These are phyloP conservation scores for Xerocomellus dryophilus DNA, from an alignment of 768 basidiomycete species.

Conservation along the genomic window DNA sequence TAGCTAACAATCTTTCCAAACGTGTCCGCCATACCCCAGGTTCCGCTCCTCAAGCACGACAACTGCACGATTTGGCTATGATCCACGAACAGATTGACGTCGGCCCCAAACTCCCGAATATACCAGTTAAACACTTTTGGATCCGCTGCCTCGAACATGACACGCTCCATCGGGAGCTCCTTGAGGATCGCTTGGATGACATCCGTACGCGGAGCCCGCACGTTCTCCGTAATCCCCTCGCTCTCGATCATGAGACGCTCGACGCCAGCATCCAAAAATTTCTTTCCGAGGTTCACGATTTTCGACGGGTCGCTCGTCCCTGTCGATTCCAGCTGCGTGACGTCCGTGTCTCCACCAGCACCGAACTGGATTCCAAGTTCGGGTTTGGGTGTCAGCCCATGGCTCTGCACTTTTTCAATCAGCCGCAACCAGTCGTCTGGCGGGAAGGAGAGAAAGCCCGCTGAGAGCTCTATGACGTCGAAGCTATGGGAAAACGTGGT, in stretches of 20 bases:
- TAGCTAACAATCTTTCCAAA: constrained; percentile 45
- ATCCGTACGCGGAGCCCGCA: constrained; percentile 40
- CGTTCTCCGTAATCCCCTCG: constrained; percentile 48
- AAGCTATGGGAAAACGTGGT: constrained; percentile 26
- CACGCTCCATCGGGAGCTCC: constrained; percentile 39
- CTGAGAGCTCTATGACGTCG: constrained; percentile 45
- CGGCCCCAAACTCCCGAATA: constrained; percentile 43
- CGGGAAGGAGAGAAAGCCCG: constrained; percentile 46
- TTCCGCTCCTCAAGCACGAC: constrained; percentile 42
- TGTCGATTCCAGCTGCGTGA: constrained; percentile 37
- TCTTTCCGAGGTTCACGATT: constrained; percentile 39
- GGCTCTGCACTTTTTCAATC: constrained; percentile 37
- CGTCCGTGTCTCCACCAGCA: constrained; percentile 41
- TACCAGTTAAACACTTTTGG: constrained; percentile 45
- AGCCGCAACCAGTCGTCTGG: constrained; percentile 42
- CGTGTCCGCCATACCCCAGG: constrained; percentile 45
- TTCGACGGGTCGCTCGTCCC: constrained; percentile 29
- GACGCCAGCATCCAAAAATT: constrained; percentile 41
- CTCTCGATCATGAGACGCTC: constrained; percentile 48
- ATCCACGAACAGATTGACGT: constrained; percentile 43
- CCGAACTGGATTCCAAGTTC: constrained; percentile 47
- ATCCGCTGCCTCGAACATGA: constrained; percentile 49
- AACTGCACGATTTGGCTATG: constrained; percentile 46
- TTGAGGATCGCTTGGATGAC: constrained; percentile 42
- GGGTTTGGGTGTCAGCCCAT: constrained; percentile 43